Conservation (phyloP, 805 yeast genomes). For the Danielozyma ontarioensis region DNA sequence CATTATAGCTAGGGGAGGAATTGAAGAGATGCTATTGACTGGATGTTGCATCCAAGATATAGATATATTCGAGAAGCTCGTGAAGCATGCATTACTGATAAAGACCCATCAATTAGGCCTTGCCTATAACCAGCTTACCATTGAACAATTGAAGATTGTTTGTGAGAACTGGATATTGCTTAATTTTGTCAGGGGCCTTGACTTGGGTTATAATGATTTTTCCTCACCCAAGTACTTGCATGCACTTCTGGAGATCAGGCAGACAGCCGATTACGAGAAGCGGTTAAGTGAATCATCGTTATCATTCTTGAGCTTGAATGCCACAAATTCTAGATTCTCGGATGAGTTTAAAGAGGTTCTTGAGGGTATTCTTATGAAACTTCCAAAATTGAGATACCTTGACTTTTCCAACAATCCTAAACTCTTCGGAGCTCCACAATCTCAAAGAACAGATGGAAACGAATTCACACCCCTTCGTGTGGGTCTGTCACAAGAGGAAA, state of each 20-base stretch:
- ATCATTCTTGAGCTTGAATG: constrained; percentile 55
- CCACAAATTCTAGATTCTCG: constrained; percentile 52
- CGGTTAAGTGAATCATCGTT: constrained; percentile 18
- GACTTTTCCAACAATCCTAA: constrained; percentile 70
- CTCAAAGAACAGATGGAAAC: not conserved
- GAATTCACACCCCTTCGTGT: not conserved
- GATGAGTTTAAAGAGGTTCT: constrained; percentile 45
- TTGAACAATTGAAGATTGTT: constrained; percentile 49
- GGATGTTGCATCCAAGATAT: constrained; percentile 65
- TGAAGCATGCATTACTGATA: constrained; percentile 50
- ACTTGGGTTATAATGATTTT: constrained; percentile 78
- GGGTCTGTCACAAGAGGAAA: constrained; percentile 13
- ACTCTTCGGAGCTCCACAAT: constrained; percentile 49
- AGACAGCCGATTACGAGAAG: constrained; percentile 12
- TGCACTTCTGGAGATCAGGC: constrained; percentile 31
- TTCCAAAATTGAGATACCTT: constrained; percentile 60
- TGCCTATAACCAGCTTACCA: constrained; percentile 64
- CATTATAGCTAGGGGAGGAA: constrained; percentile 61
- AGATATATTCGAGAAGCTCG: constrained; percentile 47
- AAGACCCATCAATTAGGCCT: constrained; percentile 65
- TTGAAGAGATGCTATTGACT: constrained; percentile 73
- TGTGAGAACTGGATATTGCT: constrained; percentile 54
- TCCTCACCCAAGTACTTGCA: constrained; percentile 28
- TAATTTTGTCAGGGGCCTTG: constrained; percentile 60
- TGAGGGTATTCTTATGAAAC: constrained; percentile 45